Evolutionary conservation across 2,329 filamentous ascomycete species (phyloP).

Genomic region (Pyrenochaeta sp.): DNA sequence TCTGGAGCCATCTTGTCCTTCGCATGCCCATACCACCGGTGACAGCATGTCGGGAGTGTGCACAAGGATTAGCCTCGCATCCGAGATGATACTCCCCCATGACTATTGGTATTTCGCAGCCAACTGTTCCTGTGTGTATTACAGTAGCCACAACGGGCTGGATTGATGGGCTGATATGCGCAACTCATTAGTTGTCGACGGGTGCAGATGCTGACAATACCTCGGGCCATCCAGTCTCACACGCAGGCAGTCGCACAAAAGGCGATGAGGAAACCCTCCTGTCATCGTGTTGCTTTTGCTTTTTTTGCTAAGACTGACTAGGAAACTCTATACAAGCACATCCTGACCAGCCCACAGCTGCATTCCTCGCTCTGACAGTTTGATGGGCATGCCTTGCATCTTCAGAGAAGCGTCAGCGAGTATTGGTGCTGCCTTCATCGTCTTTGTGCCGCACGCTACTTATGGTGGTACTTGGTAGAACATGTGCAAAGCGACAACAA

Average conservation of each 20-base stretch:
- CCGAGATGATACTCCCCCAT: slow-evolving; percentile 9
- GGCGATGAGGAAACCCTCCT: slow-evolving; percentile 1
- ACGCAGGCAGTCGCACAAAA: slow-evolving; percentile 6
- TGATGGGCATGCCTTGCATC: no score
- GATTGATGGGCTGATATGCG: slow-evolving; percentile 19
- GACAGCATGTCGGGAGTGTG: slow-evolving; percentile 7
- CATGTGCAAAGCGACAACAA: not conserved
- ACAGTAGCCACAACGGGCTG: slow-evolving; percentile 8
- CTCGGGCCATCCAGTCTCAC: slow-evolving; percentile 5
- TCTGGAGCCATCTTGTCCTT: not conserved
- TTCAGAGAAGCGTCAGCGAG: no score
- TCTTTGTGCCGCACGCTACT: no score
- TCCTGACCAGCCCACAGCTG: no score
- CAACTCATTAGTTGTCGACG: slow-evolving; percentile 10
- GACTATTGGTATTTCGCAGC: slow-evolving; percentile 9
- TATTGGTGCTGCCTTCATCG: no score
- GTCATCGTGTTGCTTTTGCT: not conserved
- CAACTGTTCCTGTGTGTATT: not conserved
- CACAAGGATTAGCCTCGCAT: slow-evolving; percentile 22
- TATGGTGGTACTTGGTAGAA: not conserved
- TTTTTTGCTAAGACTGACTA: not conserved
- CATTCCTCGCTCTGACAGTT: not conserved
- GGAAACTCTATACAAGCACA: not conserved
- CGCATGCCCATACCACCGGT: not conserved
- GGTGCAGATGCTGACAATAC: slow-evolving; percentile 1